Evolutionary conservation across 495 filamentous ascomycete species (phyloP).

Genomic region (Rhypophila decipiens): DNA sequence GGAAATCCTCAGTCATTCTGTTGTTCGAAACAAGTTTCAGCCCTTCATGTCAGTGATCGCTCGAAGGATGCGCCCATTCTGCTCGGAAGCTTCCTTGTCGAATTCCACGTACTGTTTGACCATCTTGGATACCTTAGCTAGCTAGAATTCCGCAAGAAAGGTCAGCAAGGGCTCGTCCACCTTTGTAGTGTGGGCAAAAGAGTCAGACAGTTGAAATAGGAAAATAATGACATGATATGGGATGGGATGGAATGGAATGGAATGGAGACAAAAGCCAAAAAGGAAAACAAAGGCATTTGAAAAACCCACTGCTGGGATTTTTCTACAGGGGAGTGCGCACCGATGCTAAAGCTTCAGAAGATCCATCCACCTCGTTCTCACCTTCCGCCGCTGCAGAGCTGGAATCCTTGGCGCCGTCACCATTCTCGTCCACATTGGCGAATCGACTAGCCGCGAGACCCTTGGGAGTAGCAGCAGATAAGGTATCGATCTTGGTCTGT

Average conservation of each 20-base stretch:
- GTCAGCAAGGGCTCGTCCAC: not conserved
- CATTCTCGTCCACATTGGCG: conserved; percentile 23
- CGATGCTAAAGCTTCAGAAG: conserved; percentile 51
- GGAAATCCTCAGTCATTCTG: too few relatives aligned
- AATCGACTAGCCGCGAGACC: conserved; percentile 42
- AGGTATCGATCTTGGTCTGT: conserved; percentile 24
- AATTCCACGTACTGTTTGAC: conserved; percentile 40
- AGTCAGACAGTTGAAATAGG: not conserved
- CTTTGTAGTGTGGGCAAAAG: not conserved
- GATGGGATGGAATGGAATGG: too few relatives aligned
- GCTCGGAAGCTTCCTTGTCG: conserved; percentile 40
- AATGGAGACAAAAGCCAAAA: conserved; percentile 10
- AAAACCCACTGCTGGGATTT: too few relatives aligned
- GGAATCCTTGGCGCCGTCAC: conserved; percentile 9
- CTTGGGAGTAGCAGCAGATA: conserved; percentile 15
- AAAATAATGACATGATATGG: too few relatives aligned
- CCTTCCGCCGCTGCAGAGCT: conserved; percentile 39
- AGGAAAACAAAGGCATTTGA: too few relatives aligned
- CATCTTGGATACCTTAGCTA: conserved; percentile 41
- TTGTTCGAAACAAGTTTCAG: too few relatives aligned
- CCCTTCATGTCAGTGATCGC: conserved; percentile 28
- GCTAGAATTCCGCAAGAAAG: conserved; percentile 26
- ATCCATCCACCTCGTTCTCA: conserved; percentile 46
- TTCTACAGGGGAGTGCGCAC: conserved; percentile 46
- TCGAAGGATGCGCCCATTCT: conserved; percentile 39